A percentile compares a stretch with the other conserved stretches of the same genome.
phyloP scores from a whole-genome alignment of 2,329 filamentous ascomycete genomes.

The Aspergillus sp. region DNA sequence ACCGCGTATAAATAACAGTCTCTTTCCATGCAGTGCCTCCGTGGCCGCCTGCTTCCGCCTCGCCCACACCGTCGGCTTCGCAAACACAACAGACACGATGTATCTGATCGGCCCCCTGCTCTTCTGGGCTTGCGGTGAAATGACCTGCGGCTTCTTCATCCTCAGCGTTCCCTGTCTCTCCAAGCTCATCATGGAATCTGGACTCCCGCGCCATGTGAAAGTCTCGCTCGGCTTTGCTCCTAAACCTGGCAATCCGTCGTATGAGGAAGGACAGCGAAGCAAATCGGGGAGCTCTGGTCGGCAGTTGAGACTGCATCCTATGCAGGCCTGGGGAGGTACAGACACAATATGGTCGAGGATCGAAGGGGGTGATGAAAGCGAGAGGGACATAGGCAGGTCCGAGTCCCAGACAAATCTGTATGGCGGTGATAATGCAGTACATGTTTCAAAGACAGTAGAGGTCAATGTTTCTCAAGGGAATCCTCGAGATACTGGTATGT shows the following conservation, averaged over 20 bases:
- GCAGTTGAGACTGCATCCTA: background rate
- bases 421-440: background rate
- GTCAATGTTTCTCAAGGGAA: background rate
- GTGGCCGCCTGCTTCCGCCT: slow-evolving; percentile 43
- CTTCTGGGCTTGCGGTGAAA: slow-evolving; percentile 49
- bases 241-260: background rate
- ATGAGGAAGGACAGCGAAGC: background rate
- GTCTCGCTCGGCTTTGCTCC: background rate
- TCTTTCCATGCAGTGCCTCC: slow-evolving; percentile 34
- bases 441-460: background rate
- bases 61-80: slow-evolving; percentile 15
- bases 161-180: slow-evolving; percentile 41
- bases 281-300: background rate
- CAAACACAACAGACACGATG: slow-evolving; percentile 22
- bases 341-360: background rate
- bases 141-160: slow-evolving; percentile 49
- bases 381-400: background rate
- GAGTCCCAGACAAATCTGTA: background rate
- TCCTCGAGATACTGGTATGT: too few species aligned
- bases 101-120: slow-evolving; percentile 41
- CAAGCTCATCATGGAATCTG: slow-evolving; percentile 34
- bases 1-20: too few species aligned
- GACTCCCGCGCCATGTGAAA: background rate
- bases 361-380: background rate
- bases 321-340: background rate